These are phyloP conservation scores for Phtheirospermum japonicum DNA, from an alignment of 257 asterid species.

Conservation along the genomic window DNA sequence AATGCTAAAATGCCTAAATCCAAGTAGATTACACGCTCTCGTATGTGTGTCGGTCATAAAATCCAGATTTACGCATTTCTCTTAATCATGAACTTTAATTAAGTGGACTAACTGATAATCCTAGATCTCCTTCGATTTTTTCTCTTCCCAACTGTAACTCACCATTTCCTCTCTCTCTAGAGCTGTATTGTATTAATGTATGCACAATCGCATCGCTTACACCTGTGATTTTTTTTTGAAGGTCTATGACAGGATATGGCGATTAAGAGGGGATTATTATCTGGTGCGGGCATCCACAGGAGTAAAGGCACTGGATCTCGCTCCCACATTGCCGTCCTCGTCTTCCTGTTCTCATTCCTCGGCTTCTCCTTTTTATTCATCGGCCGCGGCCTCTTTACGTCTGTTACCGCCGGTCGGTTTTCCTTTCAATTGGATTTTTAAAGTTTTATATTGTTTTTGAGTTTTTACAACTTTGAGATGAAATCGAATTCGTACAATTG, in stretches of 20 bases:
- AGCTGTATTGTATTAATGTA: conserved; percentile 6
- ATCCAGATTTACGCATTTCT: conserved; percentile 10
- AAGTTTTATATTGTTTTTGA: background rate
- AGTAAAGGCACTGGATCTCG: conserved; percentile 47
- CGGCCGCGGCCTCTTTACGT: conserved; percentile 45
- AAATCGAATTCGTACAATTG: conserved; percentile 2
- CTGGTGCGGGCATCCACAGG: conserved; percentile 33
- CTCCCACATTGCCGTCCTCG: conserved; percentile 26
- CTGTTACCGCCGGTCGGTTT: conserved; percentile 50
- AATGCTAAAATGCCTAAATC: conserved; percentile 8
- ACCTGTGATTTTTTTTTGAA: conserved; percentile 27
- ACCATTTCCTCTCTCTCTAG: conserved; percentile 12
- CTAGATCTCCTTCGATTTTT: conserved; percentile 27
- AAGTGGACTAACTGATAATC: conserved; percentile 24
- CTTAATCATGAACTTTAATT: conserved; percentile 24
- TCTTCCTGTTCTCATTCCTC: conserved; percentile 33
- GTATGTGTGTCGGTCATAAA: conserved; percentile 9
- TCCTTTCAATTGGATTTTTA: background rate
- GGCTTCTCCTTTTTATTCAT: conserved; percentile 39
- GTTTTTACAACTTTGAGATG: background rate
- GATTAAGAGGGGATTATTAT: conserved; percentile 40
- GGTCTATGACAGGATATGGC: conserved; percentile 48
- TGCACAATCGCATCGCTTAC: conserved; percentile 25
- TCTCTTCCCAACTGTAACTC: conserved; percentile 13
- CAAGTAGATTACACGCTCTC: conserved; percentile 9